Evolutionary conservation across 2,329 filamentous ascomycete species (phyloP), one percentile per base, ranked within the genome.

Genomic region (Huntiella omanensis): DNA sequence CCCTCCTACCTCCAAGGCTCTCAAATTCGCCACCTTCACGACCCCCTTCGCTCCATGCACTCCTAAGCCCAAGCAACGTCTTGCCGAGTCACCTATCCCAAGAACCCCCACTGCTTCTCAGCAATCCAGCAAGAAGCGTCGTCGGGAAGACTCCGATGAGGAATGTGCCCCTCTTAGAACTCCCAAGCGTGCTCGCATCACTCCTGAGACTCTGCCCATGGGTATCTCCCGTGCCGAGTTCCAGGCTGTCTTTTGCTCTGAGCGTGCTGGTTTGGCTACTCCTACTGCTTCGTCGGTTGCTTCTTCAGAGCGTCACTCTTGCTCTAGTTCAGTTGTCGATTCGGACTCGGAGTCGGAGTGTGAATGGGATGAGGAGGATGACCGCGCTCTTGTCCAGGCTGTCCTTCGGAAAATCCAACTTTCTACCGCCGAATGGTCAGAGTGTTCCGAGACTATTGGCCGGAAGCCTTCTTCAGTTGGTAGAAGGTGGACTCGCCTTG

Each of bases 361-460:
- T 49, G 62, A 65, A 48, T 80, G 77, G 77, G 75, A 67, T 49
- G 64, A 65, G 2, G 75, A 80, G 52, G 75, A 80, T 51, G 76
- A 80, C 57, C 66, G 73, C 48, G 64, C 77, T 48, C 64, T 81
- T 2, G 72, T 80, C n/a, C 75, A 80, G 59, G 65, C 80, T 13
- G 73, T 81, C 35, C 63, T 80, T 4, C 74, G 77, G 56, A 80
- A 80, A 62, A 64, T 80, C 47, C 71, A 71, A 59, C 64, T 81
- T 16, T 70, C 69, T 53, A 77, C 74, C 59, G 65, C 68, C 43
- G 75, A 80, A 49, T 80, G 75, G 76, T 72, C 77, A 49, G 75
- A 80, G 56, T 80, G 75, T 57, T 76, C 75, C 38, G 66, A 73
- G 49, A 75, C 66, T 52, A 62, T 80, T 5, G 75, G 76, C 51